A percentile compares a stretch with the other conserved stretches of the same genome.
Evolutionary conservation across 345 rosid species (phyloP).

Genomic region (Microthlaspi erraticum): DNA sequence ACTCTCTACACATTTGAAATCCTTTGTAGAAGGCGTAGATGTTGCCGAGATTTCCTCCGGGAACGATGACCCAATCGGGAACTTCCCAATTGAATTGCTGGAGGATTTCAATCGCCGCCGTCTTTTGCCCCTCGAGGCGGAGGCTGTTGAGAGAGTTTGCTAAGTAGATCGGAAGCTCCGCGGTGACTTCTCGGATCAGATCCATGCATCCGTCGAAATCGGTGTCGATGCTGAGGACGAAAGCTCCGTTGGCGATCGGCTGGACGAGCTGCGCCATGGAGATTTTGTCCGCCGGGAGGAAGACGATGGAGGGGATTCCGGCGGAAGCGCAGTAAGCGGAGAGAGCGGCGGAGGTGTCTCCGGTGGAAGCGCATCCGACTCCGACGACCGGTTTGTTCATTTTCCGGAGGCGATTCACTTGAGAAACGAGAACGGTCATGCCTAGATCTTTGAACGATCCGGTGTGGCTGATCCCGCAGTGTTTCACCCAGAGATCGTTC

Average conservation of each 20-base stretch:
- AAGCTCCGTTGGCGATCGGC: constrained; percentile 89
- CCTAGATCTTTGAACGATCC: constrained; percentile 89
- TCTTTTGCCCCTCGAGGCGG: constrained; percentile 86
- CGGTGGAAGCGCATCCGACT: constrained; percentile 90
- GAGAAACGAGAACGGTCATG: constrained; percentile 79
- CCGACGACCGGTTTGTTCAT: constrained; percentile 73
- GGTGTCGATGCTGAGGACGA: constrained; percentile 76
- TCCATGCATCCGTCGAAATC: constrained; percentile 93
- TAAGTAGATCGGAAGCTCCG: constrained; percentile 78
- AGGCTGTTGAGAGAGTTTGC: constrained; percentile 83
- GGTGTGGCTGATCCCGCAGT: constrained; percentile 82
- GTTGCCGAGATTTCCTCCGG: constrained; percentile 86
- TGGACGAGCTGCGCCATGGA: constrained; percentile 87
- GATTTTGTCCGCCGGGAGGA: constrained; percentile 78
- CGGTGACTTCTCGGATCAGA: constrained; percentile 71
- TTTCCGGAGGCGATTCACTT: constrained; percentile 80
- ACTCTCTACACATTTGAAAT: constrained; percentile 72
- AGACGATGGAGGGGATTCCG: constrained; percentile 85
- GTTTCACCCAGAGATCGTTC: constrained; percentile 91
- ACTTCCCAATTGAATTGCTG: constrained; percentile 94
- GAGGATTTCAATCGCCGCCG: constrained; percentile 84
- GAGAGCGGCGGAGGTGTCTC: constrained; percentile 85
- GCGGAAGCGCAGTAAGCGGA: constrained; percentile 88
- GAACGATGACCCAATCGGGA: constrained; percentile 91
- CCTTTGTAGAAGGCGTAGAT: constrained; percentile 88